Evolutionary conservation across 2,329 filamentous ascomycete genomes (phyloP).

Genomic region (Fusarium sacchari): DNA sequence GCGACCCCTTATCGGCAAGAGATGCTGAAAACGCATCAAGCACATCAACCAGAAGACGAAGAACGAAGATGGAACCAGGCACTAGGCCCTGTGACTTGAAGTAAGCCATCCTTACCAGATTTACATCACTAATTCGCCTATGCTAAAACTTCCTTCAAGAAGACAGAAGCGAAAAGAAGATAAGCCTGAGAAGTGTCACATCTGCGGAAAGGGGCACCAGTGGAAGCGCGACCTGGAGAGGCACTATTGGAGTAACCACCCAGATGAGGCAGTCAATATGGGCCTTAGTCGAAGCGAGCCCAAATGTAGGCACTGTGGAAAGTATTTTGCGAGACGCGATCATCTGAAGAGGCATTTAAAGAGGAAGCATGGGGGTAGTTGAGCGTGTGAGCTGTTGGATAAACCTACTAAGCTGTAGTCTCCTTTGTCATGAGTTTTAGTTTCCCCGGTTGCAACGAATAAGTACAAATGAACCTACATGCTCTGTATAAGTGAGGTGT

Average conservation of each 20-base stretch:
- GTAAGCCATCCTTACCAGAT: neutral
- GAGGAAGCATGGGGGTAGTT: constrained; percentile 7
- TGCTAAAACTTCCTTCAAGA: neutral
- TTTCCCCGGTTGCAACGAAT: neutral
- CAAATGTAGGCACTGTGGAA: neutral
- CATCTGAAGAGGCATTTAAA: constrained; percentile 10
- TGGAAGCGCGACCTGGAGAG: constrained; percentile 1
- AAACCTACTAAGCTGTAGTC: neutral
- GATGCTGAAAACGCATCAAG: neutral
- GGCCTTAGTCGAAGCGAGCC: neutral
- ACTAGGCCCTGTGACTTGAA: constrained; percentile 19
- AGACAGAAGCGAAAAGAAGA: constrained; percentile 5
- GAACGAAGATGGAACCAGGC: neutral
- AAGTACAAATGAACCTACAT: neutral
- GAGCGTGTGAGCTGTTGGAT: neutral
- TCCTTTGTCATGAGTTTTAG: constrained; percentile 1
- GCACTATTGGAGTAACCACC: constrained; percentile 3
- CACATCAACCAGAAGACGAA: neutral
- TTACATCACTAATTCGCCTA: fast-evolving
- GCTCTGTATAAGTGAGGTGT: too few species aligned
- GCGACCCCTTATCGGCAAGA: neutral
- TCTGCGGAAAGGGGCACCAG: constrained; percentile 9
- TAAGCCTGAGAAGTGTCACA: constrained; percentile 3
- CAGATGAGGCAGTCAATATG: neutral
- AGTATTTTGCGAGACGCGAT: constrained; percentile 7